Evolutionary conservation across 768 basidiomycete species (phyloP), one percentile per base, ranked within the genome.

Genomic region (Mycena amicta): DNA sequence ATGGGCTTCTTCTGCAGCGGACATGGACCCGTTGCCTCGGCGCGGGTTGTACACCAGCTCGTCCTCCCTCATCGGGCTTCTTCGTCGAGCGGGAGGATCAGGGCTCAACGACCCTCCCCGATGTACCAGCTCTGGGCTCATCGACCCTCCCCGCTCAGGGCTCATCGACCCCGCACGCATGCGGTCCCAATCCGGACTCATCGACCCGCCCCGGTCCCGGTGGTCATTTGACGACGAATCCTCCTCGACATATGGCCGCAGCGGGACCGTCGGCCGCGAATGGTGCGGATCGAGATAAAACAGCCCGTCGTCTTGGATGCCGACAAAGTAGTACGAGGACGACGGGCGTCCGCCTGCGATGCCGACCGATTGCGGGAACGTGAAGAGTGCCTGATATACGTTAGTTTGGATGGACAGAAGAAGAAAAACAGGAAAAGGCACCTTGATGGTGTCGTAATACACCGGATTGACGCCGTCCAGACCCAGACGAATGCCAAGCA

Each of bases 251-350:
- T 40, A 53, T 0, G 80, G 78, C 3, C 87, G 81, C 1, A 95
- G 78, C 0, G 90, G 88, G 2, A 95, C 75, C 0, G 93, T 80
- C 0, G 91, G 82, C 5, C 93, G 83, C 0, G 92, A 79, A 64
- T 94, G 85, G 68, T 90, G 87, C 2, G 90, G 88, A 73, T 92
- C 87, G 46, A 90, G 83, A 66, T 93, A 90, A 67, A 93, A 88
- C 12, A 98, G 80, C 41, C 86, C 89, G 63, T 93, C 90, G 5
- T 87, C 89, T 68, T 98, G 96, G 0, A 88, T 82, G 20, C 93
- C 96, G 53, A 99, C 90, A 68, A 99, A 98, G 73, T 98, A 98
- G 72, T 98, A 98, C 0, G 94, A 97, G 0, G 93, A 95, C 16
- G 91, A 91, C 0, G 96, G 96, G 27, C 96, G 83, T 2, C 96